Base-by-base conservation (phyloP, 768 basidiomycete species). In the Serendipita sp. region DNA sequence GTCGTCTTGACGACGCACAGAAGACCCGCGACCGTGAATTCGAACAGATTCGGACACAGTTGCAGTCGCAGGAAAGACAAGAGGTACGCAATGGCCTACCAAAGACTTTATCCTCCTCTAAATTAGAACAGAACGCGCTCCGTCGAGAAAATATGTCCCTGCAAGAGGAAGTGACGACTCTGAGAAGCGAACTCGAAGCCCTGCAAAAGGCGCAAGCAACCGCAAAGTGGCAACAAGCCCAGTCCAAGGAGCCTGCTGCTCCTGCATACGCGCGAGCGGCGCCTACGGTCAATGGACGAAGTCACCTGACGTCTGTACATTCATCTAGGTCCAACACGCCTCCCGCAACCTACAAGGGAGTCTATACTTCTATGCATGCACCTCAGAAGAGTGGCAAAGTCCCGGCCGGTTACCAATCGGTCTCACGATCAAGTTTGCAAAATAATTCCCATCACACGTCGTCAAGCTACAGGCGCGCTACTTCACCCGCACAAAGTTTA, bases 21-120 rank as follows among this genome's bases (percentile, higher is more conserved):
- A 36, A 94, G 80, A 29, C 95, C 96, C 68, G 93, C 94, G 18
- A 91, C 83, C 10, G 91, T 93, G 23, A 99, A 78, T 69, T 98
- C 95, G 69, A 53, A 31, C 15, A 50, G 18, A 64, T 53, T 44
- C 64, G 48, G 33, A 11, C 52, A 11, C 52, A 53, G 29, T 31
- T 53, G 52, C 15, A 53, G 27, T 11, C 11, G 13, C 52, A 53
- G 52, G 52, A 53, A 53, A 53, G 31, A 31, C 52, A 53, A 27
- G 52, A 53, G 52, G 52, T 53, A 16, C 31, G 52, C 29, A 16
- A 13, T 31, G 31, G 10, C 52, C 11, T 53, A 11, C 11, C 29
- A n/a, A 29, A 11, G 10, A 31, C 23, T 27, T 11, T 31, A 11
- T 53, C 52, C 13, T 53, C 23, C 23, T 53, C 31, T 31, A n/a